Conservation (phyloP, 208 protist species). For the Crithidia expoeki region DNA sequence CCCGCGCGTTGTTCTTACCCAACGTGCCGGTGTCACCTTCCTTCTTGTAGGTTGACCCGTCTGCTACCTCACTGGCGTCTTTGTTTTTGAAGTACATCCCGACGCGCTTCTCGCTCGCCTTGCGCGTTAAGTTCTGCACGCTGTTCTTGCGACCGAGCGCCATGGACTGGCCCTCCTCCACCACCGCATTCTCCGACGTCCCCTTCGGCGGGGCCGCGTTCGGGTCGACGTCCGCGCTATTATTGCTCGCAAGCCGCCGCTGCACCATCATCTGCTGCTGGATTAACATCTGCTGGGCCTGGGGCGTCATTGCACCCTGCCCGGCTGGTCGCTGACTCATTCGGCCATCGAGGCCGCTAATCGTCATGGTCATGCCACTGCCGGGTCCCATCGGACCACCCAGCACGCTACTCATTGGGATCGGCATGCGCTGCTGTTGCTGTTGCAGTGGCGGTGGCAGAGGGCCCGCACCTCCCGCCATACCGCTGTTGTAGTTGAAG, state of each 20-base stretch:
- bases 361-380: constrained; percentile 18
- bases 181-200: constrained; percentile 30
- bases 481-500: constrained; percentile 25
- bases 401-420: no score
- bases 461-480: not conserved
- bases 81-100: constrained; percentile 88
- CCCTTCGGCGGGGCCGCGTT: constrained; percentile 25
- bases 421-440: constrained; percentile 14
- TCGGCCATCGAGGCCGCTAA: constrained; percentile 25
- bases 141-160: constrained; percentile 51
- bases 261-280: constrained; percentile 24
- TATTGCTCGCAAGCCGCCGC: constrained; percentile 11
- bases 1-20: constrained; percentile 35
- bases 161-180: constrained; percentile 42
- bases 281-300: constrained; percentile 18
- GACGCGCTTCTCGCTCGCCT: constrained; percentile 68
- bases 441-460: not conserved
- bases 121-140: constrained; percentile 41
- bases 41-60: constrained; percentile 67
- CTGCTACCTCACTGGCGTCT: constrained; percentile 41
- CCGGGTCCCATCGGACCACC: constrained; percentile 13
- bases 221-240: constrained; percentile 1
- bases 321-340: constrained; percentile 3
- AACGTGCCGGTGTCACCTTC: constrained; percentile 54
- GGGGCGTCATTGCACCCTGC: constrained; percentile 1